Percentiles rank a stretch among this genome's conserved stretches.
Conservation (phyloP, 2,329 filamentous ascomycete genomes). For the Grosmannia penicillata region DNA sequence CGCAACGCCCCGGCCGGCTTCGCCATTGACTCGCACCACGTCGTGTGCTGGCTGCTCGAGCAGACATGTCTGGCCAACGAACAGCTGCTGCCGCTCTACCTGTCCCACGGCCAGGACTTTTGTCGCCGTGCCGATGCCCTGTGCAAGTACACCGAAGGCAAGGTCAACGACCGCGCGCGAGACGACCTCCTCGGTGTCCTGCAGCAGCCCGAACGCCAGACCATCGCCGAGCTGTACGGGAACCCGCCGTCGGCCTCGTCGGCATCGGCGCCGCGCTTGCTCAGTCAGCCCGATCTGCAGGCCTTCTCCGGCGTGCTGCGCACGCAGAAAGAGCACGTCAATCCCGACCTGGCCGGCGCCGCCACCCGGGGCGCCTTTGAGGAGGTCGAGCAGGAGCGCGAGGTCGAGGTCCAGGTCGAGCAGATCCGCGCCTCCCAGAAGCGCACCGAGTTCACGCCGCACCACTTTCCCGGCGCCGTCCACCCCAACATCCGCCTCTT, state of each 20-base stretch:
- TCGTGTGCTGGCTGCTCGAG: slow-evolving; percentile 45
- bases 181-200: slow-evolving; percentile 28
- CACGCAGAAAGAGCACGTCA: slow-evolving; percentile 3
- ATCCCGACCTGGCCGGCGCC: background rate
- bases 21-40: slow-evolving; percentile 22
- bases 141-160: slow-evolving; percentile 17
- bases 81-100: slow-evolving; percentile 41
- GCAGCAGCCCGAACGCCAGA: slow-evolving; percentile 38
- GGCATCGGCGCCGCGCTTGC: slow-evolving; percentile 13
- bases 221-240: slow-evolving; percentile 41
- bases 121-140: slow-evolving; percentile 38
- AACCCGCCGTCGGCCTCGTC: background rate
- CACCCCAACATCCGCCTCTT: slow-evolving; percentile 1
- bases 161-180: slow-evolving; percentile 16
- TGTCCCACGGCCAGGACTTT: slow-evolving; percentile 46
- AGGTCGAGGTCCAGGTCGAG: slow-evolving; percentile 44
- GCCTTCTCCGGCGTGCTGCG: slow-evolving; percentile 17
- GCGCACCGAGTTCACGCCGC: background rate
- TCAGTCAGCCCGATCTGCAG: slow-evolving; percentile 12
- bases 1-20: background rate
- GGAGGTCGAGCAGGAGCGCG: slow-evolving; percentile 45
- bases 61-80: slow-evolving; percentile 47
- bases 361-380: slow-evolving; percentile 29
- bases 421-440: slow-evolving; percentile 23
- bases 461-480: slow-evolving; percentile 3